phyloP scores from a whole-genome alignment of 306 rosid species.

The Malus sylvestris region DNA sequence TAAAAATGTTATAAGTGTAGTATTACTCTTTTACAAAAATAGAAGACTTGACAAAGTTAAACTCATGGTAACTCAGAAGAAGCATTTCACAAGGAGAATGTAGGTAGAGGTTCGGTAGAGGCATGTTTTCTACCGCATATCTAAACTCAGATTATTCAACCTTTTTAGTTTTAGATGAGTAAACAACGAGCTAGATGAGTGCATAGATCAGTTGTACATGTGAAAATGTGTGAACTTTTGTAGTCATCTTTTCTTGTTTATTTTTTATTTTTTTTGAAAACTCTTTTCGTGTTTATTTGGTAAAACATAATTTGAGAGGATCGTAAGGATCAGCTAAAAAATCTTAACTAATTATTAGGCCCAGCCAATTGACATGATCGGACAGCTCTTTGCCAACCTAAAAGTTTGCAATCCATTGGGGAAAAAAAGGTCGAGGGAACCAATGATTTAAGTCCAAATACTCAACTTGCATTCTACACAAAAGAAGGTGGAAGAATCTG shows the following conservation, averaged over 20 bases:
- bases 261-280: no score
- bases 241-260: no score
- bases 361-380: not conserved
- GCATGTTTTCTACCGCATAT: no score
- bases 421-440: not conserved
- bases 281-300: not conserved
- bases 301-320: no score
- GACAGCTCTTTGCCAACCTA: not conserved
- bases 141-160: not conserved
- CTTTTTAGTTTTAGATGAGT: not conserved
- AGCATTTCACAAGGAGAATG: no score
- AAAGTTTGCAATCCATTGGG: not conserved
- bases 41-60: no score
- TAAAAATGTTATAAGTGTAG: no score
- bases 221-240: not conserved
- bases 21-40: no score
- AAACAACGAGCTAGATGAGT: not conserved
- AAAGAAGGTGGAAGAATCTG: constrained; percentile 22
- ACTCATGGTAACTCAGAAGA: no score
- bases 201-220: no score
- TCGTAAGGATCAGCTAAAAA: not conserved
- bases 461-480: constrained; percentile 3
- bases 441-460: not conserved
- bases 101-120: no score
- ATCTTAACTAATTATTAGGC: not conserved